A percentile compares a stretch with the other conserved stretches of the same genome.
Evolutionary conservation across 805 yeast species (phyloP).

Genomic region (Blastobotrys americana): DNA sequence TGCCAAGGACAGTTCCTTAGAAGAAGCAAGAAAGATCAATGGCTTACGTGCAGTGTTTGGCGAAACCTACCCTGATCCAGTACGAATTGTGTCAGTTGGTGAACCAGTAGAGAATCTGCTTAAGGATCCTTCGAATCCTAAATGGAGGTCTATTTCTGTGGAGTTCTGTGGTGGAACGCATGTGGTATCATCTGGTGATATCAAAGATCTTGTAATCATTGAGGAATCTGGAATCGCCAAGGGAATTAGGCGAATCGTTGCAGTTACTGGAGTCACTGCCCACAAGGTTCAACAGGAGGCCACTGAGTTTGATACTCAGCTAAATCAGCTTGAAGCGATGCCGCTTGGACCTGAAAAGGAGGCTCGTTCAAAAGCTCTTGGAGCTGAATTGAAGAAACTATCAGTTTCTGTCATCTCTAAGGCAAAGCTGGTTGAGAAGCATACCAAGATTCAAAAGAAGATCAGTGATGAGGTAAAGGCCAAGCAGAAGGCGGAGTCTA

Average conservation of each 20-base stretch:
- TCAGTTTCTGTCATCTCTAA: constrained; percentile 77
- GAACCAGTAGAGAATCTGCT: constrained; percentile 77
- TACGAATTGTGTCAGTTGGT: constrained; percentile 95
- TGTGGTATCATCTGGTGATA: constrained; percentile 85
- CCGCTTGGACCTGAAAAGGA: constrained; percentile 75
- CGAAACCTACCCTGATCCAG: constrained; percentile 98
- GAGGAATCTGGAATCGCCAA: constrained; percentile 98
- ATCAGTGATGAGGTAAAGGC: constrained; percentile 83
- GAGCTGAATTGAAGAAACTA: constrained; percentile 76
- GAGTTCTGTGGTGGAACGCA: constrained; percentile 99
- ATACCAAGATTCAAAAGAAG: constrained; percentile 71
- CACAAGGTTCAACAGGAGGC: constrained; percentile 85
- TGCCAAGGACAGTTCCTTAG: constrained; percentile 74
- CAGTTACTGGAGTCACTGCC: constrained; percentile 90
- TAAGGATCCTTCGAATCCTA: constrained; percentile 56
- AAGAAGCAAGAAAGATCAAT: constrained; percentile 60
- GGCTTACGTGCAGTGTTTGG: constrained; percentile 98
- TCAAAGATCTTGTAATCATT: constrained; percentile 77
- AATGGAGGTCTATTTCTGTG: constrained; percentile 74
- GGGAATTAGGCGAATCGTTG: constrained; percentile 97
- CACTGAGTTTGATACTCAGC: constrained; percentile 52
- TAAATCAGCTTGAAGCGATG: constrained; percentile 53
- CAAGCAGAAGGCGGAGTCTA: constrained; percentile 80
- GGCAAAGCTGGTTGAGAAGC: constrained; percentile 64
- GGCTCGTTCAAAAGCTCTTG: constrained; percentile 70